These are phyloP conservation scores for Talaromyces sp. DNA, from an alignment of 2,329 filamentous ascomycete genomes.

Conservation along the genomic window DNA sequence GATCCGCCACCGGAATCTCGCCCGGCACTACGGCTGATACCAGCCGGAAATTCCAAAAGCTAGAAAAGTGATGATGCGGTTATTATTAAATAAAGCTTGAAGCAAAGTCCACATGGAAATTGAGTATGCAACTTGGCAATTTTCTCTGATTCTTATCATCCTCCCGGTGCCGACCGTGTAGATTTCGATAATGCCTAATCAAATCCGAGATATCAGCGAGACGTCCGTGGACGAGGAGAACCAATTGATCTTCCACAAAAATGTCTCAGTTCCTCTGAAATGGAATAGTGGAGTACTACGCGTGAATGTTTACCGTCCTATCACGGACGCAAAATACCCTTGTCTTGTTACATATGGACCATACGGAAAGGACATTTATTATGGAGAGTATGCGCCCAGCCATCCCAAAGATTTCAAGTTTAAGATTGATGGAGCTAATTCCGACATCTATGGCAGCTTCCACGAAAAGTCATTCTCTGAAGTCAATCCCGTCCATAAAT, in stretches of 20 bases:
- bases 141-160: too few species aligned
- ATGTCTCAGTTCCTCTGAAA: neutral
- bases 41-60: too few species aligned
- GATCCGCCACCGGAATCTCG: too few species aligned
- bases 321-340: neutral
- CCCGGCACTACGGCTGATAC: too few species aligned
- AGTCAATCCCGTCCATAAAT: neutral
- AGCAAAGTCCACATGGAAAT: too few species aligned
- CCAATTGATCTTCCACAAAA: neutral
- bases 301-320: neutral
- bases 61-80: too few species aligned
- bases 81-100: too few species aligned
- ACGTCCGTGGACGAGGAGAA: neutral
- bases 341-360: neutral
- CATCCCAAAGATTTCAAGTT: neutral
- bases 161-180: too few species aligned
- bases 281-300: neutral
- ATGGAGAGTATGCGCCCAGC: neutral
- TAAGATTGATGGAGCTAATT: neutral
- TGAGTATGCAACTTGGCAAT: too few species aligned
- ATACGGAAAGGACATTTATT: conserved; percentile 3
- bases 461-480: neutral
- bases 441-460: neutral
- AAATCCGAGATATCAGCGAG: neutral
- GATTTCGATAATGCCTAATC: neutral